phyloP scores from a whole-genome alignment of 139 green algal genomes.

The Coelastrella sp. region DNA sequence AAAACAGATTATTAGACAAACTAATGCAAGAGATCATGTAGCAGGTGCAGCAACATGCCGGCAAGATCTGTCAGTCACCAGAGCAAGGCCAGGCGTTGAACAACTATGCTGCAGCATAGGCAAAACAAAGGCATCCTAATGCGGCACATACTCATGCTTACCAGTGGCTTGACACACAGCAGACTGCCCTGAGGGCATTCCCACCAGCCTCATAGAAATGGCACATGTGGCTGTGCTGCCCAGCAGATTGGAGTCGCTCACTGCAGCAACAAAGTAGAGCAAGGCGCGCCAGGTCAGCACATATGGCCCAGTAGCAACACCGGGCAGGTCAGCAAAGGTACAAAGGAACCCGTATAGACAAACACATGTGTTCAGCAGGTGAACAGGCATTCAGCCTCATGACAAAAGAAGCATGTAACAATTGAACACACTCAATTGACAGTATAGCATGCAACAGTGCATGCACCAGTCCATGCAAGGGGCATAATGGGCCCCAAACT shows the following conservation, averaged over 20 bases:
- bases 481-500: not conserved
- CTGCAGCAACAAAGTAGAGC: not conserved
- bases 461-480: no score
- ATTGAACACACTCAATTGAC: no score
- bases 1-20: not conserved
- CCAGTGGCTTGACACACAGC: slow-evolving; percentile 19
- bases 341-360: no score
- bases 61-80: not conserved
- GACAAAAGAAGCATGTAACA: no score
- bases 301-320: not conserved
- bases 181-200: slow-evolving; percentile 17
- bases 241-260: slow-evolving; percentile 21
- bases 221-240: slow-evolving; percentile 2
- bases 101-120: not conserved
- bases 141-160: not conserved
- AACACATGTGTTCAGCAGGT: no score
- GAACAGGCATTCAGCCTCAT: no score
- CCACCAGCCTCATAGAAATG: slow-evolving; percentile 36
- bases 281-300: no score
- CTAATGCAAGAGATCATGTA: not conserved
- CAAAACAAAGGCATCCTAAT: not conserved
- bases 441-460: no score
- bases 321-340: slow-evolving; percentile 8
- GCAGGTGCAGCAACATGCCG: no score
- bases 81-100: not conserved